Conservation (phyloP, 257 asterid species). For the Thymus mandschuricus region DNA sequence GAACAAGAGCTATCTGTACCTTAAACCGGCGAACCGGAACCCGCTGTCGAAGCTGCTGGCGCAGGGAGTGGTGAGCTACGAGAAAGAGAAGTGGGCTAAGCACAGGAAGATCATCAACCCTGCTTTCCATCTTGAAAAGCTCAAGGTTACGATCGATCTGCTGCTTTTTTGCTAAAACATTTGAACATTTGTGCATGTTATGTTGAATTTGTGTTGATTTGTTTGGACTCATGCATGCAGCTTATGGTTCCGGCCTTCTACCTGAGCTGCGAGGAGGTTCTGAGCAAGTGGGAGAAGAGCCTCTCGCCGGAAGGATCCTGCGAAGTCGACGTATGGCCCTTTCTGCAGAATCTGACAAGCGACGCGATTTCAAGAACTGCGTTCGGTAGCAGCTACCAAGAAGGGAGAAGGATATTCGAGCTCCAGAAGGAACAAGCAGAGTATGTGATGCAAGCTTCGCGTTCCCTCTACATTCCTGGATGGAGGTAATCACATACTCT, state of each 20-base stretch:
- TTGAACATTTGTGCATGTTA: too few species aligned
- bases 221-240: constrained; percentile 24
- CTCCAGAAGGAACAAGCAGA: constrained; percentile 48
- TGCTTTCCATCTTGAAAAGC: constrained; percentile 35
- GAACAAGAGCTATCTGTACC: constrained; percentile 34
- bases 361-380: constrained; percentile 66
- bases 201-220: too few species aligned
- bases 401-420: constrained; percentile 58
- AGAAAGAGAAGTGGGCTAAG: constrained; percentile 54
- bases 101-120: constrained; percentile 54
- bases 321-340: constrained; percentile 63
- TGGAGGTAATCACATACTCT: constrained; percentile 38
- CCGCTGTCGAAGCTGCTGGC: constrained; percentile 26
- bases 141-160: constrained; percentile 29
- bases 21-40: constrained; percentile 34
- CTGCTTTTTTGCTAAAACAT: too few species aligned
- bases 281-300: constrained; percentile 46
- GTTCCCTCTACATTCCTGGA: constrained; percentile 49
- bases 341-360: constrained; percentile 43
- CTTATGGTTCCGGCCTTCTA: constrained; percentile 56
- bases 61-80: constrained; percentile 22
- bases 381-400: constrained; percentile 62
- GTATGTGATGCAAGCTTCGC: constrained; percentile 23
- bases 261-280: constrained; percentile 46
- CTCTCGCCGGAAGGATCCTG: constrained; percentile 37